Conservation (phyloP, 176 grass and related monocot species). For the Puya raimondii region DNA sequence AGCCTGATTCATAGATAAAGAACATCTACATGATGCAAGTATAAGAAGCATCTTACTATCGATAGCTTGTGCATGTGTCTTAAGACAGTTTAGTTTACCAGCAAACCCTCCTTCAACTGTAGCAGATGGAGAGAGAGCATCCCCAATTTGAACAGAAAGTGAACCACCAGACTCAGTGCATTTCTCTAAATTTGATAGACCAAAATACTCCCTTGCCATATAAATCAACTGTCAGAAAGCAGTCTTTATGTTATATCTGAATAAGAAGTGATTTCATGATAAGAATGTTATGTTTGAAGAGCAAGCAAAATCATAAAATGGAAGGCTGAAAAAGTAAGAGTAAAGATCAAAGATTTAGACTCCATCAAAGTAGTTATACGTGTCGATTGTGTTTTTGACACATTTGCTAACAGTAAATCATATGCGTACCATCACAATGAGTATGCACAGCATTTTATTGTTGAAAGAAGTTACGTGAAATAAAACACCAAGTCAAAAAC, state of each 20-base stretch:
- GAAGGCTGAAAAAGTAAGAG: background rate
- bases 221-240: constrained; percentile 63
- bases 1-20: background rate
- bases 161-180: constrained; percentile 62
- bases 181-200: constrained; percentile 73
- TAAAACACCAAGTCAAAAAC: background rate
- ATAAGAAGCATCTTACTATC: constrained; percentile 3
- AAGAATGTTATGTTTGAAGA: background rate
- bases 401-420: no score
- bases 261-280: constrained; percentile 13
- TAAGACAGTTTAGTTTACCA: constrained; percentile 36
- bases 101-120: constrained; percentile 73
- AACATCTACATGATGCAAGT: background rate
- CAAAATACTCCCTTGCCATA: constrained; percentile 79
- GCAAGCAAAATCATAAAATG: background rate
- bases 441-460: no score
- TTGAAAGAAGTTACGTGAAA: no score
- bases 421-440: no score
- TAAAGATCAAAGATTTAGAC: background rate
- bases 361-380: no score
- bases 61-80: constrained; percentile 16
- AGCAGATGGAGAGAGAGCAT: constrained; percentile 78
- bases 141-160: constrained; percentile 64
- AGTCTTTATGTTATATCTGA: constrained; percentile 18
- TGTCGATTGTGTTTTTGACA: no score